phyloP scores from a whole-genome alignment of 768 basidiomycete genomes.

The Tulasnella calospora region DNA sequence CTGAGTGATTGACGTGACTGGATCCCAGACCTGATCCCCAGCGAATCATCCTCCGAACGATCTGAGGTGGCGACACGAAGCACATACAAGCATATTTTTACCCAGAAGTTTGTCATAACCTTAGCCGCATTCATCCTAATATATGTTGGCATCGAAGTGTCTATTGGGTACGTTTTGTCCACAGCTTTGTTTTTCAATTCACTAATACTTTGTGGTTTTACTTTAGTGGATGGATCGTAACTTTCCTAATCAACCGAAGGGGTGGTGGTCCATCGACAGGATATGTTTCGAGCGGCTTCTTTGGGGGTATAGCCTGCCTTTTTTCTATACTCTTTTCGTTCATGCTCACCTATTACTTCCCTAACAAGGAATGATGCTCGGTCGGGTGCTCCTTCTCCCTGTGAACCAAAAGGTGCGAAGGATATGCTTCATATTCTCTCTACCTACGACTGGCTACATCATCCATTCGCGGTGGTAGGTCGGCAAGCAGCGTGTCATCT shows the following conservation, averaged over 20 bases:
- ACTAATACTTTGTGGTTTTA: not conserved
- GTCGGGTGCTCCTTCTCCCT: constrained; percentile 19
- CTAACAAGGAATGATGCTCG: constrained; percentile 15
- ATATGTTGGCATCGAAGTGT: constrained; percentile 30
- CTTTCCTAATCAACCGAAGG: constrained; percentile 45
- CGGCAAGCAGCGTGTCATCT: constrained; percentile 28
- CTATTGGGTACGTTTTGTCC: constrained; percentile 21
- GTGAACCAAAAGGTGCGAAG: constrained; percentile 26
- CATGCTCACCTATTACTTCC: not conserved
- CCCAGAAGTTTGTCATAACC: constrained; percentile 51
- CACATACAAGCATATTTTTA: constrained; percentile 45
- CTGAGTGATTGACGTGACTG: not conserved
- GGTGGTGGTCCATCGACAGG: constrained; percentile 48
- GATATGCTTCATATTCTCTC: not conserved
- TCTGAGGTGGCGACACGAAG: not conserved
- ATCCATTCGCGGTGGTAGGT: not conserved
- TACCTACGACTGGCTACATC: not conserved
- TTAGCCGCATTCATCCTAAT: constrained; percentile 25
- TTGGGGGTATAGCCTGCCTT: constrained; percentile 34
- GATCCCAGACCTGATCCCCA: not conserved
- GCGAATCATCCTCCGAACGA: not conserved
- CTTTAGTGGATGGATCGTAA: constrained; percentile 50
- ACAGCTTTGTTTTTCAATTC: not conserved
- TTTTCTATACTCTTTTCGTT: not conserved
- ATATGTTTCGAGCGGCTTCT: constrained; percentile 50